Percentiles rank a stretch among this genome's conserved stretches.
Conservation (phyloP, 106 monocot species). For the Phalaenopsis aphrodite region DNA sequence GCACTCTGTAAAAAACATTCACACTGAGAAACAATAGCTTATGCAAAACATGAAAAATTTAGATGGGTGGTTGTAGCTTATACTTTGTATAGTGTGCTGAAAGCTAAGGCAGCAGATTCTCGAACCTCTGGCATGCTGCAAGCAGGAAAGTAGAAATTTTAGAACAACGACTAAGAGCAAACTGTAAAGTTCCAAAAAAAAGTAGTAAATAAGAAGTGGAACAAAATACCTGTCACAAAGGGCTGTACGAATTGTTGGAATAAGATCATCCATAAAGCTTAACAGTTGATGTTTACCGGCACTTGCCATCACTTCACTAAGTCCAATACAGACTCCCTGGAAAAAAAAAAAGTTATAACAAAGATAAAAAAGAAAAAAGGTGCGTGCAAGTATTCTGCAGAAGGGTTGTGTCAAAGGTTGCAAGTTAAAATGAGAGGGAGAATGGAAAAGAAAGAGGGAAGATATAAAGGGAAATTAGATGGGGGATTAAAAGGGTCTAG, state of each 20-base stretch:
- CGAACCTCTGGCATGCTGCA: slow-evolving; percentile 77
- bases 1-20: slow-evolving; percentile 46
- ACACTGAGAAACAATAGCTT: not conserved
- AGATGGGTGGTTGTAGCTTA: slow-evolving; percentile 4
- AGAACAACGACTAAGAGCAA: not conserved
- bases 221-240: slow-evolving; percentile 89
- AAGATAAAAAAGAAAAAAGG: not conserved
- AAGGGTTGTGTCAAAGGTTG: no score
- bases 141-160: slow-evolving; percentile 1
- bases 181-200: not conserved
- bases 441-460: no score
- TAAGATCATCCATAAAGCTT: slow-evolving; percentile 88
- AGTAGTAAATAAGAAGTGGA: slow-evolving; percentile 2
- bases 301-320: slow-evolving; percentile 97
- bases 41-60: not conserved
- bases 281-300: slow-evolving; percentile 91
- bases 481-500: no score
- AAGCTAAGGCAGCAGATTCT: slow-evolving; percentile 93
- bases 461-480: no score
- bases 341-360: not conserved
- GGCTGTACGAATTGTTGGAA: slow-evolving; percentile 91
- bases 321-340: slow-evolving; percentile 94
- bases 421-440: no score
- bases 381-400: no score
- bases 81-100: slow-evolving; percentile 99